phyloP scores from a whole-genome alignment of 148 eudicot species.

The Nepenthes gracilis region DNA sequence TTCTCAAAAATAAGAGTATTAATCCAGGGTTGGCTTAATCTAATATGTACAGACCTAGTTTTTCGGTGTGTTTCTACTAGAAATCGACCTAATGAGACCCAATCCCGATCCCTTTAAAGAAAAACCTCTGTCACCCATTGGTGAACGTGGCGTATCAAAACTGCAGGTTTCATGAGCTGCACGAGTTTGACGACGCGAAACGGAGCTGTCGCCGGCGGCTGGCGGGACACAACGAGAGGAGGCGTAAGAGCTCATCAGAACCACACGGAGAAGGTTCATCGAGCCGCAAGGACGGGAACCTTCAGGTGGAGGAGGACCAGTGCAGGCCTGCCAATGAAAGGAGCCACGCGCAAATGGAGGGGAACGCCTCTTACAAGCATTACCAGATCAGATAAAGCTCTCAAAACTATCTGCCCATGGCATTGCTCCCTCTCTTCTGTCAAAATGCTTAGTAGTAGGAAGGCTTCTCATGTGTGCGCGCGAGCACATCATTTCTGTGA shows the following conservation, averaged over 20 bases:
- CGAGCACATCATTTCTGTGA: too few relatives aligned
- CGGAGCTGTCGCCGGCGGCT: slow-evolving; percentile 38
- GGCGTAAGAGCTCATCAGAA: slow-evolving; percentile 24
- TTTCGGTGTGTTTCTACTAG: too few relatives aligned
- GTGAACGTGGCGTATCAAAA: too few relatives aligned
- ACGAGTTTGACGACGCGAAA: slow-evolving; percentile 38
- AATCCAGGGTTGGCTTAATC: too few relatives aligned
- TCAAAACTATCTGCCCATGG: not conserved
- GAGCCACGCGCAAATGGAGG: not conserved
- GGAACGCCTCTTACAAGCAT: slow-evolving; percentile 10
- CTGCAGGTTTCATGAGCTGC: slow-evolving; percentile 37
- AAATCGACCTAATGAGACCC: too few relatives aligned
- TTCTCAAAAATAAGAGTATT: too few relatives aligned
- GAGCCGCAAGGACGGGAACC: slow-evolving; percentile 7
- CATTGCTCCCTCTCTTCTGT: slow-evolving; percentile 59
- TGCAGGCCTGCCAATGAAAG: slow-evolving; percentile 11
- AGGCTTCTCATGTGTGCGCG: not conserved
- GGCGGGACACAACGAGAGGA: slow-evolving; percentile 43
- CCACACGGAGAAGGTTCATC: slow-evolving; percentile 14
- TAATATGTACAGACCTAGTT: too few relatives aligned
- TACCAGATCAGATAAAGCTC: slow-evolving; percentile 12
- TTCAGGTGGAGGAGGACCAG: slow-evolving; percentile 3
- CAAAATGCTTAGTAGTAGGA: slow-evolving; percentile 5
- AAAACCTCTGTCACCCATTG: too few relatives aligned
- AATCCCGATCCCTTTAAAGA: too few relatives aligned